Evolutionary conservation across 2,329 filamentous ascomycete species (phyloP), one percentile per base, ranked within the genome.

Genomic region (Mycosphaerella sp.): DNA sequence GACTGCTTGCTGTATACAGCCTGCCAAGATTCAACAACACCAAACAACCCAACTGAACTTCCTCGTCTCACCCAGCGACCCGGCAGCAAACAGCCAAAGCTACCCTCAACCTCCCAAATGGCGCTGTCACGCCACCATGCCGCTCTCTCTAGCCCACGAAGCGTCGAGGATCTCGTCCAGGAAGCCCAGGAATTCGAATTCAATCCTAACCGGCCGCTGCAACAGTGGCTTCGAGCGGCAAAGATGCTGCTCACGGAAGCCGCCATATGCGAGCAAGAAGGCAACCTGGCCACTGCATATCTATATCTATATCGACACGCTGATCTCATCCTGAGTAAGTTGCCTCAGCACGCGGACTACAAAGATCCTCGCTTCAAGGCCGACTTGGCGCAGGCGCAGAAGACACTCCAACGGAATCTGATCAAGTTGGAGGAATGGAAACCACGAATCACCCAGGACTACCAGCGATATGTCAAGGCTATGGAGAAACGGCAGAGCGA

Each of bases 261-360:
- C 17, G 79, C 82, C 48, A 89, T 92, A 63, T 95, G 95, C 68
- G 80, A 93, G 65, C 80, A 81, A 41, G 92, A 97, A 71, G 85
- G 86, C 65, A 91, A 96, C 71, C 83, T 89, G 60, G 83, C 90
- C 64, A 86, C 93, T 67, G 88, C 92, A 4, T 98, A 95, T 70
- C 80, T 96, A 51, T 83, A 97, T 55, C 81, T 95, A n/a, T 89
- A 93, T 68, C 84, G 93, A 62, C 90, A 95, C 72, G 89, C 89
- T 8, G 80, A 85, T 50, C 82, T 98, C n/a, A 81, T 95, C 23
- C 75, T 95, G 29, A 81, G 89, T 6, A 80, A 86, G 51, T 77
- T 98, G 7, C 78, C 81, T 0, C 79, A 75, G 1, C 93, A 97
- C 64, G 90, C 92, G 1, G 83, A 93, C 53, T 82, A 82, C 44